A percentile compares a stretch with the other conserved stretches of the same genome.
Evolutionary conservation across 2,329 filamentous ascomycete genomes (phyloP).

Genomic region (Fulvia fulva): DNA sequence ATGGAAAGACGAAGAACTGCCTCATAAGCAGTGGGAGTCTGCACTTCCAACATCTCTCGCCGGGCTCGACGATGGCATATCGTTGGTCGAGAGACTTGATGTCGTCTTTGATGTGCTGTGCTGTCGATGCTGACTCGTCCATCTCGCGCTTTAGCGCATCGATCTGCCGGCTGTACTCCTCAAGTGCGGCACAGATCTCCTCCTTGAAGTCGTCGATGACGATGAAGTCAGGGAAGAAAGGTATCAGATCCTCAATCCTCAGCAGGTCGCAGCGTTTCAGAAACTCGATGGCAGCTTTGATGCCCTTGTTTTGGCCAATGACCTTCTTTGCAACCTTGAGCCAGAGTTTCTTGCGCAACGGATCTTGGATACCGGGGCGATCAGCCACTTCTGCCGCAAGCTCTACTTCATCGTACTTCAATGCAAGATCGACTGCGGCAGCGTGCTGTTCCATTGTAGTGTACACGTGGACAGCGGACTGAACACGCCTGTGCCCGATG

Average conservation of each 20-base stretch:
- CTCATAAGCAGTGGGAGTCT: conserved; percentile 78
- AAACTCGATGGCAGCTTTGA: conserved; percentile 85
- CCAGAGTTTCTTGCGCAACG: conserved; percentile 90
- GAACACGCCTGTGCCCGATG: conserved; percentile 87
- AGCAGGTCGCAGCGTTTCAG: conserved; percentile 86
- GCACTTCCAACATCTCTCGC: conserved; percentile 90
- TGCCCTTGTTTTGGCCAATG: conserved; percentile 78
- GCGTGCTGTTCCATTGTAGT: conserved; percentile 93
- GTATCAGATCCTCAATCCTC: conserved; percentile 92
- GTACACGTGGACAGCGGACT: conserved; percentile 96
- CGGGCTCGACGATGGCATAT: conserved; percentile 94
- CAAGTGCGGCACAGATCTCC: conserved; percentile 88
- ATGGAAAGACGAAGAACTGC: conserved; percentile 98
- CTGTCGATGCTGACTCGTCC: conserved; percentile 88
- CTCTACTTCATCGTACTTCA: conserved; percentile 85
- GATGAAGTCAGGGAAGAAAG: conserved; percentile 97
- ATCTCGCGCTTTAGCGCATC: conserved; percentile 86
- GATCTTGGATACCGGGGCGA: conserved; percentile 67
- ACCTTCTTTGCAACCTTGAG: conserved; percentile 92
- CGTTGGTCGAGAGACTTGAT: conserved; percentile 80
- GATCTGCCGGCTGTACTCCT: conserved; percentile 89
- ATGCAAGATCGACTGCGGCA: conserved; percentile 85
- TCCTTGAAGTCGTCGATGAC: conserved; percentile 99
- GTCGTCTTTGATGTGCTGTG: conserved; percentile 83
- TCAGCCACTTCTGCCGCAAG: conserved; percentile 87